These are phyloP conservation scores for Diversispora eburnea DNA, from an alignment of 192 early-diverging fungal genomes.

Conservation along the genomic window DNA sequence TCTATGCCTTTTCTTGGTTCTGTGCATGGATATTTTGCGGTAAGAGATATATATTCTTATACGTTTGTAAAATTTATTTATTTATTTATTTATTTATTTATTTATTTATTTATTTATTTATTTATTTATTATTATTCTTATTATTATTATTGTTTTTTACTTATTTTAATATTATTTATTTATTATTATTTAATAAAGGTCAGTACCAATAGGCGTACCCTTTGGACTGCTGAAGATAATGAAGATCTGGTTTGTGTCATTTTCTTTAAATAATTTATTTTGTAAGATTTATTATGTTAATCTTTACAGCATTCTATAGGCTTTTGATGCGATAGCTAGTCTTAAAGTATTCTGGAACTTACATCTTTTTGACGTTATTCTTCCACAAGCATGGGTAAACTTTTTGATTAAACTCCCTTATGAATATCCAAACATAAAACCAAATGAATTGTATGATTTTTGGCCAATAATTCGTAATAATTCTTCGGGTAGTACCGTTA, in stretches of 20 bases:
- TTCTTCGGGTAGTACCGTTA: not conserved
- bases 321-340: not conserved
- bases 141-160: too few species aligned
- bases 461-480: not conserved
- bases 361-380: not conserved
- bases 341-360: constrained; percentile 1
- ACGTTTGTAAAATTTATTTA: not conserved
- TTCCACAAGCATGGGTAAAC: not conserved
- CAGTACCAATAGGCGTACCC: not conserved
- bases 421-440: not conserved
- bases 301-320: not conserved
- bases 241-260: not conserved
- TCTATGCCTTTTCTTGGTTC: not conserved
- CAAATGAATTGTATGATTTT: not conserved
- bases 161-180: not conserved
- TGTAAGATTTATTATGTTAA: not conserved
- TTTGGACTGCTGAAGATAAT: not conserved
- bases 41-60: not conserved
- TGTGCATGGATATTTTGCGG: not conserved
- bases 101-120: not conserved
- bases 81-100: not conserved
- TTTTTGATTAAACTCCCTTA: not conserved
- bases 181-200: not conserved
- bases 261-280: not conserved
- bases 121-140: not conserved